These are phyloP conservation scores for Yamadazyma ubonensis DNA, from an alignment of 805 yeast genomes.

Conservation along the genomic window DNA sequence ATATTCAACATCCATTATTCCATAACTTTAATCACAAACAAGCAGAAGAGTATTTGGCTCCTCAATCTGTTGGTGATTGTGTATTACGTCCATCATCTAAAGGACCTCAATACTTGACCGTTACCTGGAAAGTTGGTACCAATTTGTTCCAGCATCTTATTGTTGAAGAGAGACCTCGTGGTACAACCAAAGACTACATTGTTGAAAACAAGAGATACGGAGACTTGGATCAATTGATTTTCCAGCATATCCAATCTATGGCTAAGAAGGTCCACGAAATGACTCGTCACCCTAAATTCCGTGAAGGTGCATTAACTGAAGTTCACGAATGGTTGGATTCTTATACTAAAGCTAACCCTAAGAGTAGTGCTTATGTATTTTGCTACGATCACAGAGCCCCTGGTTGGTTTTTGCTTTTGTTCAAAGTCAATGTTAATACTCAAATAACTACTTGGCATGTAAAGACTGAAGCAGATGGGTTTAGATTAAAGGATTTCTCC, in stretches of 20 bases:
- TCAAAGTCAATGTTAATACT: constrained; percentile 72
- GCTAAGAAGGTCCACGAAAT: constrained; percentile 82
- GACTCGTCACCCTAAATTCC: constrained; percentile 84
- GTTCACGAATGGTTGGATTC: constrained; percentile 85
- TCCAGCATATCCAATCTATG: constrained; percentile 80
- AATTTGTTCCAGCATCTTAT: constrained; percentile 89
- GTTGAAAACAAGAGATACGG: constrained; percentile 72
- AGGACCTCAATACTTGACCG: constrained; percentile 83
- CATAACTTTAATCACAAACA: constrained; percentile 77
- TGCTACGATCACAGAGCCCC: constrained; percentile 88
- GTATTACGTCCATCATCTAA: constrained; percentile 93
- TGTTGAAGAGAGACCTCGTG: constrained; percentile 71
- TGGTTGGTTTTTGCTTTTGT: constrained; percentile 87
- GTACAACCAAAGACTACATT: constrained; percentile 54
- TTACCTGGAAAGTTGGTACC: constrained; percentile 95
- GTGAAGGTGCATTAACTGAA: constrained; percentile 72
- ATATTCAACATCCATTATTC: constrained; percentile 89
- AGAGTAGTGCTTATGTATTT: constrained; percentile 86
- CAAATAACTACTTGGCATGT: constrained; percentile 85
- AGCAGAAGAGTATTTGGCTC: constrained; percentile 91
- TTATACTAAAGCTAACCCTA: constrained; percentile 87
- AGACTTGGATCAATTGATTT: constrained; percentile 91
- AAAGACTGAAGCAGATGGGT: constrained; percentile 85
- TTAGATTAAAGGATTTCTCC: constrained; percentile 68
- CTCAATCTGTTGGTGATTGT: constrained; percentile 84